Conservation (phyloP, 2,329 filamentous ascomycete species). For the Pseudocercospora fijiensis region DNA sequence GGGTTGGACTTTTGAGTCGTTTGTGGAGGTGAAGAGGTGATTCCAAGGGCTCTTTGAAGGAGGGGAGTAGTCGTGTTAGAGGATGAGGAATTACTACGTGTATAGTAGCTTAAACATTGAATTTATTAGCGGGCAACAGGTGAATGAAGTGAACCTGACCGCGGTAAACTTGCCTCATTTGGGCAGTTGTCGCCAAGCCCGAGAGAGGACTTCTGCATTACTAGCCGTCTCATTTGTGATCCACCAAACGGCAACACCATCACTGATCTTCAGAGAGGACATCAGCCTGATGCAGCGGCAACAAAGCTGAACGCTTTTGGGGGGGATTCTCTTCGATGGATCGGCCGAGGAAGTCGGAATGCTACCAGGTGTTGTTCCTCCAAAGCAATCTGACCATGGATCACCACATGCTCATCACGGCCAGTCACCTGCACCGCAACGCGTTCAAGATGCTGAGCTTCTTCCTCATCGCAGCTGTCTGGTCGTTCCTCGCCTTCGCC, state of each 20-base stretch:
- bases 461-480: background rate
- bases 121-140: background rate
- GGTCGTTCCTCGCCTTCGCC: background rate
- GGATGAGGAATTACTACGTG: too few relatives aligned
- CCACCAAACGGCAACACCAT: too few relatives aligned
- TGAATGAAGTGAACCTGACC: background rate
- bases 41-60: too few relatives aligned
- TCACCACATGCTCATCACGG: background rate
- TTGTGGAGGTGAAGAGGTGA: background rate
- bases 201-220: background rate
- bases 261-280: too few relatives aligned
- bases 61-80: background rate
- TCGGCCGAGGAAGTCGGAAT: background rate
- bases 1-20: background rate
- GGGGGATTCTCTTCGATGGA: background rate
- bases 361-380: background rate
- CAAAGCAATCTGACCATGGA: background rate
- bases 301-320: too few relatives aligned
- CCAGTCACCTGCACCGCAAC: background rate
- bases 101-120: too few relatives aligned
- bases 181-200: background rate
- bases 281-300: too few relatives aligned
- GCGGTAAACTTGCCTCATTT: background rate
- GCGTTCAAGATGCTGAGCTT: background rate
- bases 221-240: too few relatives aligned